Conservation (phyloP, 139 green algal species). For the Raphidocelis subcapitata region DNA sequence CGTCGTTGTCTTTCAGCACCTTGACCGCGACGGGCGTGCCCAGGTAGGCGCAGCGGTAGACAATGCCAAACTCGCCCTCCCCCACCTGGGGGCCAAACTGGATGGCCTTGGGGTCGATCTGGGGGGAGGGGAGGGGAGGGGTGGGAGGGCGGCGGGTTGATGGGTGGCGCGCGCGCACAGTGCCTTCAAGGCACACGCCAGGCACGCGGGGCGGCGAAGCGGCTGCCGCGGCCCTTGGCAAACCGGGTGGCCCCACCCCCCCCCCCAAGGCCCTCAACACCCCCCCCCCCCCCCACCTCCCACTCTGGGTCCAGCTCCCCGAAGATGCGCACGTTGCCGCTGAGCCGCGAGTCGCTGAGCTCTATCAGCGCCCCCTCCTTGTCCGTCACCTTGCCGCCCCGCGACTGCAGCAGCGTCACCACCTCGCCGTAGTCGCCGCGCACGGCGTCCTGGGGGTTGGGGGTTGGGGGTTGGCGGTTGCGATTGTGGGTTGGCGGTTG, state of each 20-base stretch:
- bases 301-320: slow-evolving; percentile 70
- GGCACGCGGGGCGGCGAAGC: too few relatives aligned
- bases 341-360: slow-evolving; percentile 46
- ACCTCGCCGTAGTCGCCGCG: slow-evolving; percentile 78
- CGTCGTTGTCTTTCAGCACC: slow-evolving; percentile 77
- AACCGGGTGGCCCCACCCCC: too few relatives aligned
- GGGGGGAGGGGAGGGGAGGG: too few relatives aligned
- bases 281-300: slow-evolving; percentile 61
- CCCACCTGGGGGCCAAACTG: slow-evolving; percentile 74
- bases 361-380: slow-evolving; percentile 41
- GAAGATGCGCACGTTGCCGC: slow-evolving; percentile 59
- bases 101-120: slow-evolving; percentile 53
- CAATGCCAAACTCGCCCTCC: slow-evolving; percentile 89
- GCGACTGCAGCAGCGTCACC: slow-evolving; percentile 68
- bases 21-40: slow-evolving; percentile 86
- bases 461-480: not conserved
- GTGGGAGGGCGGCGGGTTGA: too few relatives aligned
- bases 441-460: slow-evolving; percentile 75
- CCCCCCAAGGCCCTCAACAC: too few relatives aligned
- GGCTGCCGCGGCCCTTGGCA: too few relatives aligned
- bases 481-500: too few relatives aligned
- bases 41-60: slow-evolving; percentile 69
- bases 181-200: too few relatives aligned
- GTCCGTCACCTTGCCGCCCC: slow-evolving; percentile 67
- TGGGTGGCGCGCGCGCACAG: too few relatives aligned